Conservation (phyloP, 164 flowering plant species). For the Annona cherimola region DNA sequence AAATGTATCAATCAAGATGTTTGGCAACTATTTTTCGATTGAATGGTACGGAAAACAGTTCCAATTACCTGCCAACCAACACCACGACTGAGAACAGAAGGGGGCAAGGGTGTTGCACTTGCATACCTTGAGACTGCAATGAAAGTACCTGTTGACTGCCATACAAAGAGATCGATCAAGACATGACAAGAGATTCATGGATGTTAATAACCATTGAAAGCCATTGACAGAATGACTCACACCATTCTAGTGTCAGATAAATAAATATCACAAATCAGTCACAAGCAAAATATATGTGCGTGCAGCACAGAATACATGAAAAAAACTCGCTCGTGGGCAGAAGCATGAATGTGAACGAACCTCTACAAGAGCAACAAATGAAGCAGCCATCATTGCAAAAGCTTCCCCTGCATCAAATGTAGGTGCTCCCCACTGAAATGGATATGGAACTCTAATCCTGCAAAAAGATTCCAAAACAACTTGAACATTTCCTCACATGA, state of each 20-base stretch:
- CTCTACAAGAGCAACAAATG: conserved; percentile 89
- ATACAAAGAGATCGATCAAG: background rate
- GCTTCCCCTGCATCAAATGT: conserved; percentile 86
- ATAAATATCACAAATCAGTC: background rate
- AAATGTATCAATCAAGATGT: background rate
- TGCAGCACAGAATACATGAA: background rate
- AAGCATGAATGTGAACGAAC: conserved; percentile 20
- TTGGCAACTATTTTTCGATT: background rate
- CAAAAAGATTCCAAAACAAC: background rate
- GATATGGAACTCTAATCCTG: conserved; percentile 91
- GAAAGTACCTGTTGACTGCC: conserved; percentile 82
- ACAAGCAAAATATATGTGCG: background rate
- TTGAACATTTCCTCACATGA: background rate
- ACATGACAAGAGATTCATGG: background rate
- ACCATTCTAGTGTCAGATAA: too few relatives aligned
- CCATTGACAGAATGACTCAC: background rate
- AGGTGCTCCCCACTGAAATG: conserved; percentile 94
- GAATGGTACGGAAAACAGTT: background rate
- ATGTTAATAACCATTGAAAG: background rate
- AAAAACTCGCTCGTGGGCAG: background rate
- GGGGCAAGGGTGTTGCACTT: conserved; percentile 91
- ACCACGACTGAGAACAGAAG: conserved; percentile 87
- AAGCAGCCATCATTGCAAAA: conserved; percentile 88
- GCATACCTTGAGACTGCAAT: conserved; percentile 82
- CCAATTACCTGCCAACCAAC: conserved; percentile 88